Base-by-base conservation (phyloP, 805 yeast genomes). In the Metschnikowia arizonensis region DNA sequence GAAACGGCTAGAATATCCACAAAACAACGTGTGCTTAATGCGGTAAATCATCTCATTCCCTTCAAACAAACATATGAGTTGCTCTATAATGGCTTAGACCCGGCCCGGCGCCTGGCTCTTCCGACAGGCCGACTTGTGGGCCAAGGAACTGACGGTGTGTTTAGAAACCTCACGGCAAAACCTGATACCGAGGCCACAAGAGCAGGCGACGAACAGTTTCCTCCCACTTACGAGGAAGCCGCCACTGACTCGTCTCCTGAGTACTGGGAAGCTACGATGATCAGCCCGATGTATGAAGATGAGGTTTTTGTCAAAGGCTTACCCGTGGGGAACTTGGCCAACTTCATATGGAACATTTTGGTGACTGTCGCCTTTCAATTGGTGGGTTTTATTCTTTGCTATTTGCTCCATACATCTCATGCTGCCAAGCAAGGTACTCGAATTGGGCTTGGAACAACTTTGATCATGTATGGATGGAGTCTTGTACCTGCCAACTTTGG, bases 371-470 rank as follows among this genome's bases (percentile, higher is more conserved):
- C 95, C 33, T 93, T 93, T 72, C 97, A 91, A 65, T 87, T 86
- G 62, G 84, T 91, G 26, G 99, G 99, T 3, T 93, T 93, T 65
- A 73, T 93, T 33, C 73, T 91, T 45, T 90, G 98, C 6, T 93
- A 90, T 61, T 69, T 91, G 36, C 72, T 93, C 44, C 98, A 93
- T 65, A 91, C 98, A 0, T 87, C 97, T 2, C 99, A 93, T 62
- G 97, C 98, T 4, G 96, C 97, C 3, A 88, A 88, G 61, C 90
- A 90, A 58, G 99, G 99, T 2, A 84, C 97, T 1, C 73, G 96
- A 50, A 85, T 91, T 15, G 99, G 99, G 0, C 68, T 93, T 46
- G 98, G 98, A 2, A 60, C 86, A 49, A 88, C 96, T 0, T 77
- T 93, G 51, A 71, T 91, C 42, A 79, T 83, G 44, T 81, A 82